These are phyloP conservation scores for Pseudognaphalium luteoalbum DNA, from an alignment of 129 eudicot species.

Conservation along the genomic window DNA sequence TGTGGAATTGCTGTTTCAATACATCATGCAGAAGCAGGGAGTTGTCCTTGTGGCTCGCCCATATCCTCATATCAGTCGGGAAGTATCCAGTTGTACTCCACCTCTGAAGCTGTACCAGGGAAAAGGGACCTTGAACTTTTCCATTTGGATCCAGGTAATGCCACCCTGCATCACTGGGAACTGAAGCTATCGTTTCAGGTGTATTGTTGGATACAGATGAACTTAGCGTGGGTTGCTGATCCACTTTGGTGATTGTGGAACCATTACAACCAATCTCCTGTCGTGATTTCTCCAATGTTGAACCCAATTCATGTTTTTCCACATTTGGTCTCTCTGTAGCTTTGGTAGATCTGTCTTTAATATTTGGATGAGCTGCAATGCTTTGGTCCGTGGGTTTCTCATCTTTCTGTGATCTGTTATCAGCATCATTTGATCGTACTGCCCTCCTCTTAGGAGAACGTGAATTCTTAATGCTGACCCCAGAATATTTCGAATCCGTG, in stretches of 20 bases:
- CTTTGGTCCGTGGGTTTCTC: slow-evolving; percentile 10
- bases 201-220: slow-evolving; percentile 38
- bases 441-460: slow-evolving; percentile 42
- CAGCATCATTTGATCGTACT: slow-evolving; percentile 9
- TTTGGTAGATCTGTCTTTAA: slow-evolving; percentile 42
- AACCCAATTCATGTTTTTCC: slow-evolving; percentile 19
- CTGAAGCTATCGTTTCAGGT: slow-evolving; percentile 45
- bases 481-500: slow-evolving; percentile 38
- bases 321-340: slow-evolving; percentile 19
- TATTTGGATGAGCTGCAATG: slow-evolving; percentile 25
- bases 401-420: slow-evolving; percentile 15
- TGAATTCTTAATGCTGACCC: slow-evolving; percentile 33
- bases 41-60: slow-evolving; percentile 60
- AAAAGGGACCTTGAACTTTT: slow-evolving; percentile 89
- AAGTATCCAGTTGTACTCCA: slow-evolving; percentile 88
- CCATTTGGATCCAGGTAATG: slow-evolving; percentile 96
- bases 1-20: slow-evolving; percentile 45
- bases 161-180: slow-evolving; percentile 50
- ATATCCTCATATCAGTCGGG: slow-evolving; percentile 76
- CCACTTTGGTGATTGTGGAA: slow-evolving; percentile 34
- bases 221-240: slow-evolving; percentile 41
- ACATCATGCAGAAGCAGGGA: slow-evolving; percentile 70
- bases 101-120: slow-evolving; percentile 75
- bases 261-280: slow-evolving; percentile 29
- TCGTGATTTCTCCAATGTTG: slow-evolving; percentile 24